These are phyloP conservation scores for Ceratobasidium sp. DNA, from an alignment of 1,284 basidiomycete genomes.

Conservation along the genomic window DNA sequence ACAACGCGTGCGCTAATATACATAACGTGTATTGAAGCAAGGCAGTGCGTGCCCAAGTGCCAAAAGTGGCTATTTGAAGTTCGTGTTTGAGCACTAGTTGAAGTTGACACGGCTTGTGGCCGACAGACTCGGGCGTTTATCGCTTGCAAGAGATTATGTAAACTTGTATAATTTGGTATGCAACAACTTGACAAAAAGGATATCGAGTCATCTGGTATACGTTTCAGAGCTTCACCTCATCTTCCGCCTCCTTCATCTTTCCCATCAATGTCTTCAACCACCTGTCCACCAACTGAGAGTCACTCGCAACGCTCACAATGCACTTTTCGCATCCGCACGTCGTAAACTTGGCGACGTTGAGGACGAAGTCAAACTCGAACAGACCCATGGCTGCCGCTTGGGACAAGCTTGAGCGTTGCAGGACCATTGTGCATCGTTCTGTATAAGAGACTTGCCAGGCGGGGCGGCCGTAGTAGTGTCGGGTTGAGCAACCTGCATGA, in stretches of 20 bases:
- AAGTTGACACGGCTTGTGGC: no score
- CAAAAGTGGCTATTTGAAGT: no score
- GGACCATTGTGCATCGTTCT: conserved; percentile 36
- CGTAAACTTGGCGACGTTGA: conserved; percentile 39
- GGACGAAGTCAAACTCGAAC: conserved; percentile 35
- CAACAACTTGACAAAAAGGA: neutral
- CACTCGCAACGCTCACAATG: conserved; percentile 29
- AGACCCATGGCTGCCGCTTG: conserved; percentile 33
- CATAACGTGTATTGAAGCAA: neutral
- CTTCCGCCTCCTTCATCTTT: conserved; percentile 38
- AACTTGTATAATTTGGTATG: neutral
- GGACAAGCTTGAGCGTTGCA: conserved; percentile 33
- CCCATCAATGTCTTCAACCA: conserved; percentile 37
- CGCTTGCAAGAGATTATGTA: neutral
- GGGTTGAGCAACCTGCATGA: conserved; percentile 30
- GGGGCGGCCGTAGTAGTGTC: conserved; percentile 36
- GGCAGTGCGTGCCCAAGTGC: no score
- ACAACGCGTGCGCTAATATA: conserved; percentile 10
- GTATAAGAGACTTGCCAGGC: conserved; percentile 37
- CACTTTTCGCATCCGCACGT: conserved; percentile 40
- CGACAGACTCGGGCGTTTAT: no score
- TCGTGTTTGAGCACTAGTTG: no score
- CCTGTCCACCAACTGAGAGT: conserved; percentile 39
- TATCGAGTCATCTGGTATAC: conserved; percentile 21
- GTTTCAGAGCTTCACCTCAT: conserved; percentile 27